Evolutionary conservation across 257 asterid species (phyloP), one percentile per base, ranked within the genome.

Genomic region (Capsicum rhomboideum): DNA sequence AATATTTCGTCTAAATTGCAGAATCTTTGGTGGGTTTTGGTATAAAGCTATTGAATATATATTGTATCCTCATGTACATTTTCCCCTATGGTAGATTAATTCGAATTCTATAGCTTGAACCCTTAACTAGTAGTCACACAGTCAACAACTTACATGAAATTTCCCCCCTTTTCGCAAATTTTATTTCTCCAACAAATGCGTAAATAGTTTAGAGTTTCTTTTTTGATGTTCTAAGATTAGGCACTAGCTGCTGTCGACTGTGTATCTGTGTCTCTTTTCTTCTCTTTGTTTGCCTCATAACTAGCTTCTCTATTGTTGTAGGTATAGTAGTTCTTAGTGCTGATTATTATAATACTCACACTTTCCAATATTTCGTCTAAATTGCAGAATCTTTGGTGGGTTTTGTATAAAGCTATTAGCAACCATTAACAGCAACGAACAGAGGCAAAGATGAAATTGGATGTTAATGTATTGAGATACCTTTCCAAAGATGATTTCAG

Each of bases 401-500:
- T 44, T 46, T 46, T 74, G n/a, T 44, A 13, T 46, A 46, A 74
- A 46, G 58, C 58, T 74, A 13, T 74, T 14, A 71, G 79, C 31
- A 11, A 10, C 16, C 34, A 44, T 7, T 74, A 69, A 64, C 31
- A 63, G 34, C 13, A 61, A 37, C 68, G n/a, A 44, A 21, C 11
- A 69, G 20, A 82, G 84, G 23, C 13, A 37, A 90, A 53, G 82
- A 96, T 94, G 99, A 96, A 96, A 95, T 80, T 96, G 88, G 94
- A 96, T 61, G 99, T 96, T 74, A 68, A 94, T 28, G 98, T 91
- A 14, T 83, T 96, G 91, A 85, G 99, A 52, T 93, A 93, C 84
- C 95, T 96, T 46, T 90, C 98, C 58, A 96, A 88, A 86, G 99
- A 96, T 87, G 99, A 96, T 83, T 96, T 96, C 83, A 90, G 99